Evolutionary conservation across 1,139 yeast species (phyloP).

Genomic region (Lizanozyma gosingica): DNA sequence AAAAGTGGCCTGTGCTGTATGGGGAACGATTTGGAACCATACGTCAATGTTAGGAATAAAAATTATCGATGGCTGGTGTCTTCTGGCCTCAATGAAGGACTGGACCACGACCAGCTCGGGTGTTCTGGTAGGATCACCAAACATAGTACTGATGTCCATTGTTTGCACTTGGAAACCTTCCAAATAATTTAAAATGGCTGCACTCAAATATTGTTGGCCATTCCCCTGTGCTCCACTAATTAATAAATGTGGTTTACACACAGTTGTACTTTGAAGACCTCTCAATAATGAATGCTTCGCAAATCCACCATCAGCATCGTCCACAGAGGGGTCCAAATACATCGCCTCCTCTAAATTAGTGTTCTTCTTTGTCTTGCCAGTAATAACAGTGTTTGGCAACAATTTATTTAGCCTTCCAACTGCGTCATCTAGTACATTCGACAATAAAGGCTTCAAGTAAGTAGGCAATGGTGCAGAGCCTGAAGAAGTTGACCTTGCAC

Average conservation of each 20-base stretch:
- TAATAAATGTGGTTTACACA: conserved; percentile 75
- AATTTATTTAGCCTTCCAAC: conserved; percentile 43
- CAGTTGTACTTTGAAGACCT: conserved; percentile 52
- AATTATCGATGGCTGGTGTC: conserved; percentile 84
- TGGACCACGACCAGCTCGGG: conserved; percentile 84
- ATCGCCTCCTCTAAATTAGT: conserved; percentile 65
- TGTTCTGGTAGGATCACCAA: conserved; percentile 73
- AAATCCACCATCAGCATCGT: conserved; percentile 61
- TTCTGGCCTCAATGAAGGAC: conserved; percentile 76
- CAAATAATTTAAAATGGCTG: conserved; percentile 72
- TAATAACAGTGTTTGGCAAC: conserved; percentile 46
- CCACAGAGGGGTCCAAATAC: conserved; percentile 49
- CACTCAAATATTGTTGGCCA: conserved; percentile 82
- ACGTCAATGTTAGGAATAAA: conserved; percentile 78
- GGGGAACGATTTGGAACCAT: conserved; percentile 64
- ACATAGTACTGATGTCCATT: conserved; percentile 69
- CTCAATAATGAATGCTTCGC: conserved; percentile 54
- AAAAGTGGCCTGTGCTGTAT: conserved; percentile 64
- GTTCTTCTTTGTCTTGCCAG: conserved; percentile 31
- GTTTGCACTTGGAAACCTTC: conserved; percentile 91
- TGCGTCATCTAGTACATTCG: conserved; percentile 38
- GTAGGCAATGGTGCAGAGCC: conserved; percentile 76
- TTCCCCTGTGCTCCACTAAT: conserved; percentile 70
- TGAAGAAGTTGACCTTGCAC: conserved; percentile 75
- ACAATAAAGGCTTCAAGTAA: conserved; percentile 55